Conservation (phyloP, 352 stramenopile species). For the Phytophthora boehmeriae region DNA sequence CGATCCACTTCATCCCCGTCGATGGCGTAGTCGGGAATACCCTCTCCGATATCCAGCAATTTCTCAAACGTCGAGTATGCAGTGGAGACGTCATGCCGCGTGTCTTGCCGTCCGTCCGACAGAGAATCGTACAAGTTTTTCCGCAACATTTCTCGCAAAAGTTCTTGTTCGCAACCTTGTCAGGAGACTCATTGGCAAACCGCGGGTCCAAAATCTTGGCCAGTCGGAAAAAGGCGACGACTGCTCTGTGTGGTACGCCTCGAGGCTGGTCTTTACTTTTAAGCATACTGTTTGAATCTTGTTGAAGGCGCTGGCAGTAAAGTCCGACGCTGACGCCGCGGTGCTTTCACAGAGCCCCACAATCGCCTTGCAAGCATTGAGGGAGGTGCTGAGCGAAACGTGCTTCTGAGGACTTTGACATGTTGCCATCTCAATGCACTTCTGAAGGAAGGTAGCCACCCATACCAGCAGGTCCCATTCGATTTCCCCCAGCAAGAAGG, state of each 20-base stretch:
- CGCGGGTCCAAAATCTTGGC: conserved; percentile 80
- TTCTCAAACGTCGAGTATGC: conserved; percentile 86
- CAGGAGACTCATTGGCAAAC: conserved; percentile 81
- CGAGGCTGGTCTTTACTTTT: conserved; percentile 74
- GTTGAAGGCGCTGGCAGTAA: conserved; percentile 49
- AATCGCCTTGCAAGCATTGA: conserved; percentile 84
- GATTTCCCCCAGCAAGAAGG: conserved; percentile 78
- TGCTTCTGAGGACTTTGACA: conserved; percentile 81
- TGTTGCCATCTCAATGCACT: conserved; percentile 81
- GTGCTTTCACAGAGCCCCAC: conserved; percentile 78
- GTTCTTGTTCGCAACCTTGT: conserved; percentile 78
- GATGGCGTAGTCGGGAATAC: conserved; percentile 78
- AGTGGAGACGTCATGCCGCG: conserved; percentile 62
- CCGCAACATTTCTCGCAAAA: conserved; percentile 79
- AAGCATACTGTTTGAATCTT: conserved; percentile 81
- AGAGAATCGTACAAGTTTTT: conserved; percentile 75
- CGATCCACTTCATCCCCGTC: conserved; percentile 80
- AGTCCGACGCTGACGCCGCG: conserved; percentile 62
- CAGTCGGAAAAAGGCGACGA: conserved; percentile 75
- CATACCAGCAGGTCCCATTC: conserved; percentile 81
- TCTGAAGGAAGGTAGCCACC: conserved; percentile 76
- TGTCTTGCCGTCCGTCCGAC: conserved; percentile 56
- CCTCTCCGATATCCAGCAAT: conserved; percentile 79
- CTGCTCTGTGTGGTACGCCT: conserved; percentile 73
- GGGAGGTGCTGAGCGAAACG: conserved; percentile 81